Percentiles rank a stretch among this genome's conserved stretches.
These are phyloP conservation scores for Paramarasmius palmivorus DNA, from an alignment of 1,284 basidiomycete species.

Conservation along the genomic window DNA sequence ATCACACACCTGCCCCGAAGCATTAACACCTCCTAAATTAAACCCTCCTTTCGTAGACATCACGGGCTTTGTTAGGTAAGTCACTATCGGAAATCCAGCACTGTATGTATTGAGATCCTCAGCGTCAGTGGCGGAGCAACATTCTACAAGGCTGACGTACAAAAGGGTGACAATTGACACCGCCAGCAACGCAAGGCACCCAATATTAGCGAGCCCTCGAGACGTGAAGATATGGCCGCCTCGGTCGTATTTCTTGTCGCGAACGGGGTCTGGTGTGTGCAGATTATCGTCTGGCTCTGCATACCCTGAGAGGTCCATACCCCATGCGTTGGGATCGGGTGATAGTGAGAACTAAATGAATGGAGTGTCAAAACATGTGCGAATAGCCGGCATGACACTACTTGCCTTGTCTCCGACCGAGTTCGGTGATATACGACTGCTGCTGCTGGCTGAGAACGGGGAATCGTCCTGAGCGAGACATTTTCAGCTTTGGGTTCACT, in stretches of 20 bases:
- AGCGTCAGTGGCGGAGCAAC: background rate
- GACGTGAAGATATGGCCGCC: background rate
- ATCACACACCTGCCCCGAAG: conserved; percentile 68
- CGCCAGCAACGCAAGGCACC: background rate
- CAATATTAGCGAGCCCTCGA: background rate
- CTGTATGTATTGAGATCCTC: background rate
- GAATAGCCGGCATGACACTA: too few relatives aligned
- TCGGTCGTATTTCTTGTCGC: background rate
- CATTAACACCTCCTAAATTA: conserved; percentile 81
- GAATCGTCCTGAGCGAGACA: too few relatives aligned
- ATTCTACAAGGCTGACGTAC: background rate
- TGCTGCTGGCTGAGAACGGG: too few relatives aligned
- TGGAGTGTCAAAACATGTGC: too few relatives aligned
- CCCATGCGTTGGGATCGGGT: background rate
- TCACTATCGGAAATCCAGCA: background rate
- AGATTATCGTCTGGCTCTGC: background rate
- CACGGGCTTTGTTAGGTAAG: background rate
- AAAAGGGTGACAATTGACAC: background rate
- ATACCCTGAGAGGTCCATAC: background rate
- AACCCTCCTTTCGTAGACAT: background rate
- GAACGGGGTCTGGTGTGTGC: too few relatives aligned
- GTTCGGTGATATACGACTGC: too few relatives aligned
- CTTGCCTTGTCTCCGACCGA: too few relatives aligned
- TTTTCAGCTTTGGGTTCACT: too few relatives aligned
- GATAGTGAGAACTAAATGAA: background rate